A percentile compares a stretch with the other conserved stretches of the same genome.
These are phyloP conservation scores for Scytalidium sp. DNA, from an alignment of 2,329 filamentous ascomycete genomes.

Conservation along the genomic window DNA sequence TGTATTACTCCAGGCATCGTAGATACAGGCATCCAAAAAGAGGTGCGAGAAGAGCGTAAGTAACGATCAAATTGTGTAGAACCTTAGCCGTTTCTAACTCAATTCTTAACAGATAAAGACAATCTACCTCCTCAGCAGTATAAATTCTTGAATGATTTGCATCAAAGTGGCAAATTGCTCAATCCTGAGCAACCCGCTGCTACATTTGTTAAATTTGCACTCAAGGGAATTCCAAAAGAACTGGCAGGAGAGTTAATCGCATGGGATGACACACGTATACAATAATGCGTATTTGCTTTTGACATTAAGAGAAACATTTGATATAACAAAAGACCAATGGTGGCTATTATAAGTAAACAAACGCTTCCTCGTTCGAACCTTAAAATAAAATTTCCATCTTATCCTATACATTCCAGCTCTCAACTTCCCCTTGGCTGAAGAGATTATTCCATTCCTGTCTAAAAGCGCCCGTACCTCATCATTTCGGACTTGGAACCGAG, in stretches of 20 bases:
- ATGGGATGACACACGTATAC: no score
- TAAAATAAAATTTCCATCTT: no score
- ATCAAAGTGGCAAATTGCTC: not conserved
- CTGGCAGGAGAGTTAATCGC: no score
- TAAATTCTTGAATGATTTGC: not conserved
- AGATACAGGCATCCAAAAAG: not conserved
- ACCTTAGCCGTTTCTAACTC: not conserved
- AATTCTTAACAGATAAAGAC: not conserved
- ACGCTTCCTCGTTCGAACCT: no score
- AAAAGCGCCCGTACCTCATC: not conserved
- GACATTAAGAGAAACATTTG: no score
- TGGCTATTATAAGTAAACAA: no score
- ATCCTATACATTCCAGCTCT: not conserved
- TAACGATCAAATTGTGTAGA: not conserved
- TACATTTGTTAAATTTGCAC: no score
- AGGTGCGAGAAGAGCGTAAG: not conserved
- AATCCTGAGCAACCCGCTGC: no score
- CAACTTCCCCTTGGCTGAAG: not conserved
- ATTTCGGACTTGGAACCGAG: not conserved
- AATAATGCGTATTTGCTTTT: no score
- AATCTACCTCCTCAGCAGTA: constrained; percentile 1
- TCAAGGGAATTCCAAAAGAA: no score
- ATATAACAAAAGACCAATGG: no score
- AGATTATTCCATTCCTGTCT: not conserved
- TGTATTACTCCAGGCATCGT: not conserved